Evolutionary conservation across 2,329 filamentous ascomycete species (phyloP).

Genomic region (Hansfordia pulvinata): DNA sequence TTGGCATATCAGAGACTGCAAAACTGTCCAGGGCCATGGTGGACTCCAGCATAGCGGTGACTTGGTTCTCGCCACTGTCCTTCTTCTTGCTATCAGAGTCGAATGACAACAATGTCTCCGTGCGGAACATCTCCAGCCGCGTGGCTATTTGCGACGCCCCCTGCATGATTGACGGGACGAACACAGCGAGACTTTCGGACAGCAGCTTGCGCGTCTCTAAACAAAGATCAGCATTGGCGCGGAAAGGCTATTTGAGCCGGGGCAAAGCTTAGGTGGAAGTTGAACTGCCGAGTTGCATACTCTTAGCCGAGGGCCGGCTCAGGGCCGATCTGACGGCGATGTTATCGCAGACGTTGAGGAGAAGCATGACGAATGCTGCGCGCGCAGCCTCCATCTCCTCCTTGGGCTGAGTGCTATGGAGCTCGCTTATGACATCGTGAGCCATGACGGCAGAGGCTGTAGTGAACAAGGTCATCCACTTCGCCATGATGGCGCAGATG

Average conservation of each 20-base stretch:
- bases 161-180: conserved; percentile 44
- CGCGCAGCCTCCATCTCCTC: conserved; percentile 48
- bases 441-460: conserved; percentile 33
- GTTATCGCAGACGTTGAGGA: conserved; percentile 50
- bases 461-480: conserved; percentile 46
- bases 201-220: conserved; percentile 33
- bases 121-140: conserved; percentile 43
- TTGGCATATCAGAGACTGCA: conserved; percentile 49
- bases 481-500: conserved; percentile 33
- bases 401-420: conserved; percentile 27
- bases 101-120: conserved; percentile 38
- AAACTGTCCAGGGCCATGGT: conserved; percentile 41
- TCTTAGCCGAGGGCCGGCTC: conserved; percentile 31
- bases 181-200: conserved; percentile 34
- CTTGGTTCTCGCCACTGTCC: conserved; percentile 31
- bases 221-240: conserved; percentile 2
- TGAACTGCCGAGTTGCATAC: conserved; percentile 11
- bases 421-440: conserved; percentile 30
- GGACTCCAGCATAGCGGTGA: conserved; percentile 45
- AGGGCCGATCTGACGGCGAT: conserved; percentile 38
- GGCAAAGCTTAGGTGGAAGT: too few relatives aligned
- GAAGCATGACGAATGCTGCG: conserved; percentile 49
- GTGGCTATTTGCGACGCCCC: conserved; percentile 37
- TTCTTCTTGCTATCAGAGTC: conserved; percentile 41
- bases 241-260: too few relatives aligned